Conservation (phyloP, 148 eudicot species). For the Diospyros kaki region DNA sequence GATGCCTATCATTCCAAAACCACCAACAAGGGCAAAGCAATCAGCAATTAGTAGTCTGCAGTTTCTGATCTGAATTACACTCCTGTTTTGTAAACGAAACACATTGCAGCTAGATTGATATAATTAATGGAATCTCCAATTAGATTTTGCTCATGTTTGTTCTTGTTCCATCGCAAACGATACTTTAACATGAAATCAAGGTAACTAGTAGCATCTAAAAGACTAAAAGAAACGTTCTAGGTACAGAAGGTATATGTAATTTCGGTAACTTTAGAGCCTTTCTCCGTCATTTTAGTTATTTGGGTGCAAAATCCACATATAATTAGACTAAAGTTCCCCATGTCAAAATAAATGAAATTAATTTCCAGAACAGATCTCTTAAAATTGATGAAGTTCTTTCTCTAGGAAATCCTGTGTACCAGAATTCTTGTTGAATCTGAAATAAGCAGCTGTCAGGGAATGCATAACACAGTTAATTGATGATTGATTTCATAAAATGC, state of each 20-base stretch:
- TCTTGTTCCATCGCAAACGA: not conserved
- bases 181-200: not conserved
- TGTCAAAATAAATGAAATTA: not conserved
- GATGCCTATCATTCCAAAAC: not conserved
- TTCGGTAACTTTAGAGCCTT: not conserved
- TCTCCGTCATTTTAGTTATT: not conserved
- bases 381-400: too few species aligned
- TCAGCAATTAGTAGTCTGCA: slow-evolving; percentile 27
- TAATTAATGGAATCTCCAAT: not conserved
- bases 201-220: not conserved
- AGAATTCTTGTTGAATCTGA: too few species aligned
- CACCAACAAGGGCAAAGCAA: slow-evolving; percentile 14
- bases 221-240: not conserved
- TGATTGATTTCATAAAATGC: too few species aligned
- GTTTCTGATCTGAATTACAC: not conserved
- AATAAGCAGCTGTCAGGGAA: too few species aligned
- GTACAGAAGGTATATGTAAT: not conserved
- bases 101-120: not conserved
- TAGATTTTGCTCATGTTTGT: not conserved
- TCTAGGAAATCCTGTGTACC: too few species aligned
- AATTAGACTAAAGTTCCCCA: not conserved
- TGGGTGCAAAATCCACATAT: not conserved
- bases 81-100: not conserved
- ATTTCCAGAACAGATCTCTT: too few species aligned
- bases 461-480: too few species aligned